Evolutionary conservation across 352 stramenopile species (phyloP).

Genomic region (Pythium guiyangense): DNA sequence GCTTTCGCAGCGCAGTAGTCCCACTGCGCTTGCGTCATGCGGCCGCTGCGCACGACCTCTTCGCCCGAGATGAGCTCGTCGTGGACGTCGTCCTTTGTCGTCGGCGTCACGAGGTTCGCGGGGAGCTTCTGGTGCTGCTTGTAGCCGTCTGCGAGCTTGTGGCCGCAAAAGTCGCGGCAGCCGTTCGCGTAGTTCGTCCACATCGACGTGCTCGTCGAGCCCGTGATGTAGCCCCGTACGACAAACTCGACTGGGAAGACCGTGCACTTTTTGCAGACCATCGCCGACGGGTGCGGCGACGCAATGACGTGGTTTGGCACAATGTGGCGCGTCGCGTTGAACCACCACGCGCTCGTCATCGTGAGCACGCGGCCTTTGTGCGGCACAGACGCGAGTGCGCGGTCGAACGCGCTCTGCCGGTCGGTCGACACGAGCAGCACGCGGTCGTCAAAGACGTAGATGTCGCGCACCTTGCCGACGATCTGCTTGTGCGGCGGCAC

Average conservation of each 20-base stretch:
- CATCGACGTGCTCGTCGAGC: constrained; percentile 97
- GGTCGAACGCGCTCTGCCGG: constrained; percentile 98
- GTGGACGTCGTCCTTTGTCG: constrained; percentile 98
- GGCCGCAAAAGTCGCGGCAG: constrained; percentile 95
- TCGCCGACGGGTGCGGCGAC: constrained; percentile 94
- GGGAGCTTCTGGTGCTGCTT: constrained; percentile 96
- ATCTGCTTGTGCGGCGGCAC: constrained; percentile 54
- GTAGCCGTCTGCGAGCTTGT: constrained; percentile 92
- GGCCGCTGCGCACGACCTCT: constrained; percentile 91
- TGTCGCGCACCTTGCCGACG: constrained; percentile 89
- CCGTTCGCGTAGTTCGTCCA: constrained; percentile 99
- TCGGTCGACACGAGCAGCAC: constrained; percentile 98
- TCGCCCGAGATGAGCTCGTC: constrained; percentile 96
- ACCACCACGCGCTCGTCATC: constrained; percentile 95
- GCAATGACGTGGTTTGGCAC: constrained; percentile 96
- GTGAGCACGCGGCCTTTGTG: constrained; percentile 98
- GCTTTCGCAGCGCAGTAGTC: constrained; percentile 93
- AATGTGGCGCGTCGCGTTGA: constrained; percentile 94
- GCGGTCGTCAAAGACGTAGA: constrained; percentile 84
- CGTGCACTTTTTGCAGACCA: constrained; percentile 94
- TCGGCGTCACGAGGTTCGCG: constrained; percentile 95
- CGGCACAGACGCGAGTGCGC: constrained; percentile 92
- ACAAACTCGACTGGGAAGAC: constrained; percentile 99
- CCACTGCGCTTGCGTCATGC: constrained; percentile 97
- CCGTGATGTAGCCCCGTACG: constrained; percentile 95